Evolutionary conservation across 1,284 basidiomycete species (phyloP), one percentile per base, ranked within the genome.

Genomic region (Schizopora paradoxa): DNA sequence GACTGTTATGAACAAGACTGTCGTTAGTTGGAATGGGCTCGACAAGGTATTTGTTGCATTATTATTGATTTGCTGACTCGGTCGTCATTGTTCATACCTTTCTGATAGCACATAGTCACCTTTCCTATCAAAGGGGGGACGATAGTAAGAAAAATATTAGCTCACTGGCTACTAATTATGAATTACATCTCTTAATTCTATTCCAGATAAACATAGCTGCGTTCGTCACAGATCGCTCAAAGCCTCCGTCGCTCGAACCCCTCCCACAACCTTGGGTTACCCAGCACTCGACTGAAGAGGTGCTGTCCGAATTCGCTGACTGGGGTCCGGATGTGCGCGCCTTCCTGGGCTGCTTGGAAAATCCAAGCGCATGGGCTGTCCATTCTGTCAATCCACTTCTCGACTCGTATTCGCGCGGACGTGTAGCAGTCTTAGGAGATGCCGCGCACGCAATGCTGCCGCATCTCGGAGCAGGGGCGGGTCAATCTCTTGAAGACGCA

Each of bases 401-500:
- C 25, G 49, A 63, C 5, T 70, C 59, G 10, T 82, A 68, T 52
- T 62, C 69, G 21, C 65, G 65, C 22, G 71, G 68, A 0, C 63
- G 63, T 3, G 62, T 81, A 6, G 75, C 72, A 1, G 61, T 83
- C 11, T 62, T 79, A 13, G 79, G 79, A 6, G 79, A 82, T 58
- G 73, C 78, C 3, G 74, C 74, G 11, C 79, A 82, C 56, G 76
- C 66, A 0, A 81, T 78, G 69, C 58, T 70, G 18, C 77, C 79
- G 0, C 76, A 79, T 56, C 63, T 80, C 14, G 78, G 78, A 2
- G 71, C 76, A 0, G 79, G 79, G 11, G 76, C 76, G 13, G 76
- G 77, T 1, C 79, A 81, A 60, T 77, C 77, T 0, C 66, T 82
- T 34, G 79, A 82, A 55, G 79, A 82, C 52, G 73, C 73, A 0